These are phyloP conservation scores for Phytophthora brassicae DNA, from an alignment of 352 stramenopile genomes.

Conservation along the genomic window DNA sequence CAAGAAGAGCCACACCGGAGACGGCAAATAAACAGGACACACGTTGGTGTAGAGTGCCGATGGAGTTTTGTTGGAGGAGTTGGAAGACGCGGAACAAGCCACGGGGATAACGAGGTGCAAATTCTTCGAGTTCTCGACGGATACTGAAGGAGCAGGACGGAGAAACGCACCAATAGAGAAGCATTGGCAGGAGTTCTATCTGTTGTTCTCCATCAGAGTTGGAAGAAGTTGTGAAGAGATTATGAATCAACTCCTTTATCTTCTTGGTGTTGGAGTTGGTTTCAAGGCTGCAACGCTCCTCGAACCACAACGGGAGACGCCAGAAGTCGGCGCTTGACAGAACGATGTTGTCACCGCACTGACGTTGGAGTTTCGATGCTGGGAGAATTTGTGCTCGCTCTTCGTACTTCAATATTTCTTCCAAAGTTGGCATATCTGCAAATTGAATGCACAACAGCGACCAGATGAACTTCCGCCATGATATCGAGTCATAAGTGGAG, in stretches of 20 bases:
- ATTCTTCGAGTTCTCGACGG: slow-evolving; percentile 32
- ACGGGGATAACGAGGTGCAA: slow-evolving; percentile 42
- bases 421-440: slow-evolving; percentile 27
- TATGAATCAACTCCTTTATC: slow-evolving; percentile 39
- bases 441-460: slow-evolving; percentile 46
- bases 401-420: slow-evolving; percentile 29
- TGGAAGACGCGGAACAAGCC: slow-evolving; percentile 44
- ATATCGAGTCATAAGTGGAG: slow-evolving; percentile 7
- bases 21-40: slow-evolving; percentile 27
- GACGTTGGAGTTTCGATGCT: slow-evolving; percentile 6
- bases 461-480: slow-evolving; percentile 47
- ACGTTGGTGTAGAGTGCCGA: background rate
- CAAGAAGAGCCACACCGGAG: background rate
- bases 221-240: slow-evolving; percentile 29
- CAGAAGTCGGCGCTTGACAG: slow-evolving; percentile 32
- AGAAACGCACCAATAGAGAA: slow-evolving; percentile 42
- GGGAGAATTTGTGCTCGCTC: slow-evolving; percentile 3
- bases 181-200: slow-evolving; percentile 33
- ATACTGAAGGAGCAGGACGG: slow-evolving; percentile 32
- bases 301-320: slow-evolving; percentile 49
- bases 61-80: slow-evolving; percentile 18
- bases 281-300: slow-evolving; percentile 3
- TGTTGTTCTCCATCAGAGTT: background rate
- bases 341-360: background rate
- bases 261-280: background rate